These are phyloP conservation scores for Trypanosoma melophagium DNA, from an alignment of 208 protist species.

Conservation along the genomic window DNA sequence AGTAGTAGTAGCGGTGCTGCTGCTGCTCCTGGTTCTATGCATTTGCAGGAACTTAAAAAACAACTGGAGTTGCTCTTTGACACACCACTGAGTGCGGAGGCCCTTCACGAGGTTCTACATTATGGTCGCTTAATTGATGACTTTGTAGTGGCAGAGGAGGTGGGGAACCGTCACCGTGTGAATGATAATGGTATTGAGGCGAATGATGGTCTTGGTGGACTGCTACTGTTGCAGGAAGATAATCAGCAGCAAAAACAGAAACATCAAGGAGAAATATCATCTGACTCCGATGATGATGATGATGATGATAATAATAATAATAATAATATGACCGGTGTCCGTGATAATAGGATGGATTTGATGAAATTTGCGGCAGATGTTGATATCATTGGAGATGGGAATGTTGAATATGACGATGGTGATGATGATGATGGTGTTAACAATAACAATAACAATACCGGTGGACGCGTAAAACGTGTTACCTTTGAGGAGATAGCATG, in stretches of 20 bases:
- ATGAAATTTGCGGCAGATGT: slow-evolving; percentile 50
- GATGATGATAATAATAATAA: too few species aligned
- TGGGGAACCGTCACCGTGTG: not conserved
- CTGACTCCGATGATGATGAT: slow-evolving; percentile 27
- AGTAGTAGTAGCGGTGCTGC: slow-evolving; percentile 7
- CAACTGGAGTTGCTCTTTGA: slow-evolving; percentile 71
- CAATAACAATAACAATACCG: slow-evolving; percentile 14
- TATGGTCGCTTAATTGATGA: slow-evolving; percentile 83
- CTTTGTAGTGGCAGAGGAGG: slow-evolving; percentile 53
- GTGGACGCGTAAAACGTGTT: slow-evolving; percentile 26
- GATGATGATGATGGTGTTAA: slow-evolving; percentile 36
- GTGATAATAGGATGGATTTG: slow-evolving; percentile 27
- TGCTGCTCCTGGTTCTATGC: slow-evolving; percentile 21
- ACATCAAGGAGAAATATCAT: slow-evolving; percentile 1
- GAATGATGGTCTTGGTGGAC: slow-evolving; percentile 20
- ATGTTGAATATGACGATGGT: slow-evolving; percentile 27
- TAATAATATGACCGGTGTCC: slow-evolving; percentile 8
- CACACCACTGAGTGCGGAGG: slow-evolving; percentile 58
- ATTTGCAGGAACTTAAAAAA: slow-evolving; percentile 44
- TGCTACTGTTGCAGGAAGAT: slow-evolving; percentile 25
- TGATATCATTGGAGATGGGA: slow-evolving; percentile 28
- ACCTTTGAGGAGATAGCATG: slow-evolving; percentile 82
- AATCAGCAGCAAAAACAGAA: too few species aligned
- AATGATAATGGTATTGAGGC: not conserved
- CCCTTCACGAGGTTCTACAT: slow-evolving; percentile 57